Conservation (phyloP, 768 basidiomycete species). For the Tylopilus sp. region DNA sequence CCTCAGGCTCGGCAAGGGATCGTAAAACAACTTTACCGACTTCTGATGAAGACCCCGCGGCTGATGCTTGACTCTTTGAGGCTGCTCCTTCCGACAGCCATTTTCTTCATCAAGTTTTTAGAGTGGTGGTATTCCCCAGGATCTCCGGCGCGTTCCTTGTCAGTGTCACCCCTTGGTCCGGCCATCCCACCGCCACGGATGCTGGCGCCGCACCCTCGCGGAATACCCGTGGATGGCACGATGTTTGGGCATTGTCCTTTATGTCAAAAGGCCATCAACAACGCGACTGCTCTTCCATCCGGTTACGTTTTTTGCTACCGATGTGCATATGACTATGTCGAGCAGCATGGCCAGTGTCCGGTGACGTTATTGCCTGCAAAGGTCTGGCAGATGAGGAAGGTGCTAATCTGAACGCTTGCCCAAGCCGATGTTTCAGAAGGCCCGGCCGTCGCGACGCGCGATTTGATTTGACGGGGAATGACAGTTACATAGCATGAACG, state of each 20-base stretch:
- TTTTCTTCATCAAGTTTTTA: constrained; percentile 94
- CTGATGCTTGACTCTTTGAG: constrained; percentile 74
- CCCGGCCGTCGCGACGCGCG: constrained; percentile 1
- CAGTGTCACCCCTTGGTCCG: constrained; percentile 59
- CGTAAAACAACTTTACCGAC: constrained; percentile 41
- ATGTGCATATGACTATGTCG: constrained; percentile 82
- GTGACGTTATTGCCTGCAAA: constrained; percentile 76
- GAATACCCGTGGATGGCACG: constrained; percentile 57
- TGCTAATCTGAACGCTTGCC: constrained; percentile 57
- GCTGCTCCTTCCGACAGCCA: constrained; percentile 77
- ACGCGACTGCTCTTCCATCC: constrained; percentile 86
- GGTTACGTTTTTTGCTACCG: constrained; percentile 96
- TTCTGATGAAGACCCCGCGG: constrained; percentile 53
- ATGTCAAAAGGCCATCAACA: constrained; percentile 68
- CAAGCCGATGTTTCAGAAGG: background rate
- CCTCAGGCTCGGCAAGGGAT: constrained; percentile 34
- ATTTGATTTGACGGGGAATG: constrained; percentile 7
- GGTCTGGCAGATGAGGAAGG: constrained; percentile 84
- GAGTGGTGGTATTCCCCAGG: constrained; percentile 99
- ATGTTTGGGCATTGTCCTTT: constrained; percentile 85
- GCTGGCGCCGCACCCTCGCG: constrained; percentile 70
- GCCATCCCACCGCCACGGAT: constrained; percentile 74
- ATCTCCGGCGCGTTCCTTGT: constrained; percentile 77
- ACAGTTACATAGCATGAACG: background rate
- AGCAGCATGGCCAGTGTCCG: constrained; percentile 77